Evolutionary conservation across 306 rosid genomes (phyloP).

Genomic region (Quercus alba): DNA sequence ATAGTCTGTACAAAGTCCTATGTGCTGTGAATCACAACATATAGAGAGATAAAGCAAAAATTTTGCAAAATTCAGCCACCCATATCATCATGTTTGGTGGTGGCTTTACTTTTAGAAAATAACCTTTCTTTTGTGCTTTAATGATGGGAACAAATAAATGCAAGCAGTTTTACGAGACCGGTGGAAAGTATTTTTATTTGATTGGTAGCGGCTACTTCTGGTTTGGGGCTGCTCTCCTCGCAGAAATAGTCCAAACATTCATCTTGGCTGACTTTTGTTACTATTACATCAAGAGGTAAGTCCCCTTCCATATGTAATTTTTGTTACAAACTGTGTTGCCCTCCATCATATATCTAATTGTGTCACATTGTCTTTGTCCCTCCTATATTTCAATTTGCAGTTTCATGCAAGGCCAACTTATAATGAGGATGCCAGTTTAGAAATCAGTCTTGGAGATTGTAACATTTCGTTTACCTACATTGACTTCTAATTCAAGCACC

Average conservation of each 20-base stretch:
- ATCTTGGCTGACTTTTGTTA: slow-evolving; percentile 83
- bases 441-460: neutral
- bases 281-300: slow-evolving; percentile 58
- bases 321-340: neutral
- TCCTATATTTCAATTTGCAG: slow-evolving; percentile 32
- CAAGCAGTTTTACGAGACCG: slow-evolving; percentile 52
- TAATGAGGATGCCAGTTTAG: slow-evolving; percentile 59
- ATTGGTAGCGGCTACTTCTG: slow-evolving; percentile 55
- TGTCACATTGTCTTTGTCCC: neutral
- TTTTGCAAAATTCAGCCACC: too few species aligned
- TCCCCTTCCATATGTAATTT: neutral
- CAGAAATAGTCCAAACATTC: slow-evolving; percentile 69
- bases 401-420: slow-evolving; percentile 54
- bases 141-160: neutral
- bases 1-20: too few species aligned
- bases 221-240: slow-evolving; percentile 43
- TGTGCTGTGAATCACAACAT: too few species aligned
- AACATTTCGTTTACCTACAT: neutral
- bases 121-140: neutral
- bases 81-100: too few species aligned
- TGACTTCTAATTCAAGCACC: neutral
- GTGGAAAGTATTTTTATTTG: slow-evolving; percentile 38
- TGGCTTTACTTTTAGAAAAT: too few species aligned
- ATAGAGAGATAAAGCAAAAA: too few species aligned
- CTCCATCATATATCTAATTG: neutral